Conservation (phyloP, 1,284 basidiomycete genomes). For the Moesziomyces sp. region DNA sequence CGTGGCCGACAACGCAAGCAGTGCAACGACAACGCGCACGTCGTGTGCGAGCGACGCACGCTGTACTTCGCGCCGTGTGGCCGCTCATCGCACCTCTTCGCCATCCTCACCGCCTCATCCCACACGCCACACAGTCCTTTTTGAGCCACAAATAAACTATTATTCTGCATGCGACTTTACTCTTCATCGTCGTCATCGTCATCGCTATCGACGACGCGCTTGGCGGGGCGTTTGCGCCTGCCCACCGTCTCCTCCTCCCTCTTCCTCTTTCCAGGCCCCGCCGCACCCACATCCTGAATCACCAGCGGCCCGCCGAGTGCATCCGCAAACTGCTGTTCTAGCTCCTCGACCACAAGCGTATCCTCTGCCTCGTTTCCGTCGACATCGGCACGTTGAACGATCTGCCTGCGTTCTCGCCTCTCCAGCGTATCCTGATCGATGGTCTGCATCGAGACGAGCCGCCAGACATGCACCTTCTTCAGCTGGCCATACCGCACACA, state of each 20-base stretch:
- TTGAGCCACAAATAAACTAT: no score
- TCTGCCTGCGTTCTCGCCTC: conserved; percentile 30
- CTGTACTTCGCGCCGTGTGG: no score
- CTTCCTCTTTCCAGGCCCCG: conserved; percentile 3
- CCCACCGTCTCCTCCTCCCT: conserved; percentile 1
- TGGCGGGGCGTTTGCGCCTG: conserved; percentile 6
- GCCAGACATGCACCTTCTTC: conserved; percentile 54
- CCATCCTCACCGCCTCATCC: no score
- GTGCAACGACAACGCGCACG: no score
- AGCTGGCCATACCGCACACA: conserved; percentile 53
- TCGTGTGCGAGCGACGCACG: no score
- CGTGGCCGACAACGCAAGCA: no score
- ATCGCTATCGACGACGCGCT: conserved; percentile 8
- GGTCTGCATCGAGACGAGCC: conserved; percentile 44
- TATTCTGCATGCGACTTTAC: conserved; percentile 54
- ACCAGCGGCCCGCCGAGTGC: conserved; percentile 70
- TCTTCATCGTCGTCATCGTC: conserved; percentile 67
- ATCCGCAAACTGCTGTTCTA: conserved; percentile 72
- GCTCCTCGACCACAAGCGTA: conserved; percentile 66
- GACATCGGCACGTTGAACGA: not conserved
- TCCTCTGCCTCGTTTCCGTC: conserved; percentile 20
- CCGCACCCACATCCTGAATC: conserved; percentile 43
- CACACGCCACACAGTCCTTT: no score
- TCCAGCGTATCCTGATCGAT: conserved; percentile 55
- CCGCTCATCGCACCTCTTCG: no score